These are phyloP conservation scores for Blastobotrys raffinosifermentans DNA, from an alignment of 1,139 yeast species.

Conservation along the genomic window DNA sequence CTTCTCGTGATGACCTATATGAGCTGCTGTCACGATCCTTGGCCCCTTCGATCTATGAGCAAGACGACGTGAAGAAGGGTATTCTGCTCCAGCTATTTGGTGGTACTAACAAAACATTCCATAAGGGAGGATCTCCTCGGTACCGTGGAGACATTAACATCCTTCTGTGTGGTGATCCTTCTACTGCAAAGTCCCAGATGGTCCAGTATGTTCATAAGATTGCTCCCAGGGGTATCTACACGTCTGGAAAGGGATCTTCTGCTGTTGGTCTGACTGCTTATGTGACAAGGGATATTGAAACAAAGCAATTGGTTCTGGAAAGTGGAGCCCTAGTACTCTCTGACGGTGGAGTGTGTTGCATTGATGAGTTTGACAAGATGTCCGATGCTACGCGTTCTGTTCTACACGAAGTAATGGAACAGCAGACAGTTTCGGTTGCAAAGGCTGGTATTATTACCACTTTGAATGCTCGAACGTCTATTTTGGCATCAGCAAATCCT, in stretches of 20 bases:
- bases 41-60: conserved; percentile 93
- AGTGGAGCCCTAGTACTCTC: conserved; percentile 95
- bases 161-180: conserved; percentile 94
- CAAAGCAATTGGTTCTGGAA: conserved; percentile 87
- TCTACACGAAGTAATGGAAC: conserved; percentile 98
- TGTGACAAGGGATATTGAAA: conserved; percentile 88
- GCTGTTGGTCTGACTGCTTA: conserved; percentile 99
- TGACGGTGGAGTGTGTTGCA: conserved; percentile 98
- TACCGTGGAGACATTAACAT: conserved; percentile 95
- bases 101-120: conserved; percentile 84
- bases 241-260: conserved; percentile 97
- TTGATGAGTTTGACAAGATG: conserved; percentile 98
- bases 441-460: conserved; percentile 98
- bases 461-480: conserved; percentile 90
- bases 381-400: conserved; percentile 90
- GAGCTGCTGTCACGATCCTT: conserved; percentile 85
- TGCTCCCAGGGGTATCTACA: conserved; percentile 95
- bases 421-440: conserved; percentile 95
- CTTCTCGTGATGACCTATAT: conserved; percentile 72
- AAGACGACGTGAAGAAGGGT: conserved; percentile 96
- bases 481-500: conserved; percentile 96
- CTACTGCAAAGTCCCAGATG: conserved; percentile 92
- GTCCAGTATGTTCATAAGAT: conserved; percentile 93
- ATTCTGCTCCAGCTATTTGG: conserved; percentile 88
- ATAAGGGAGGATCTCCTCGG: conserved; percentile 74